Base-by-base conservation (phyloP, 768 basidiomycete species). In the Pilatotrama ljubarskyi region DNA sequence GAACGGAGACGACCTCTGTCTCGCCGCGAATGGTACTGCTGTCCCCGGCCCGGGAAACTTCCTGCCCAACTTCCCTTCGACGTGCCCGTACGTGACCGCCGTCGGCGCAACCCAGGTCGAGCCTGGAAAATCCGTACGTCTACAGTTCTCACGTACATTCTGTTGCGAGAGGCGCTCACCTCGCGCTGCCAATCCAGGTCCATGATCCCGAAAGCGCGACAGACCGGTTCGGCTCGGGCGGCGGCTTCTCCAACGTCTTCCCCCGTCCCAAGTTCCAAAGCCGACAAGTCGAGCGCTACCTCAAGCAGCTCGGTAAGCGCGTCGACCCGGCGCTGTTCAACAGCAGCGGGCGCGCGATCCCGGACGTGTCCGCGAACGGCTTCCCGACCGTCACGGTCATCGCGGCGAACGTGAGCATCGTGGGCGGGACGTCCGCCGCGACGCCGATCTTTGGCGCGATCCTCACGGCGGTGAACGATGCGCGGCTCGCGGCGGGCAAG, bases 401-500 rank as follows among this genome's bases (percentile, higher is more conserved):
- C 62, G 47, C n/a, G 18, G 40, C 36, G 10, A 43, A 54, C 49
- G 40, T 55, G 38, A 47, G 47, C 48, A 42, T 43, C 50, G 14
- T 29, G 14, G 57, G 57, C 41, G 62, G 89, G 35, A 90, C 89
- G 1, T 86, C 85, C 14, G 83, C 83, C 0, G 68, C 86, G 1
- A 64, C 83, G 10, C 88, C 88, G 1, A 76, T 84, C 1, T 85
- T 90, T 52, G 80, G 87, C 5, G 82, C 77, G 22, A 73, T 90
- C 43, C 72, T 88, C 7, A 76, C 86, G 4, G 78, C 88, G 61
- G 70, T 90, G 22, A 76, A 76, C 50, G 74, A 73, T 53, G 67
- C 65, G 38, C 68, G 66, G 18, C 42, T 75, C 26, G 61, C 69
- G 11, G 55, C 48, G 11, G 68, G 70, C 5, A 68, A 66, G 54